These are phyloP conservation scores for Kwoniella europaea DNA, from an alignment of 768 basidiomycete species.

Conservation along the genomic window DNA sequence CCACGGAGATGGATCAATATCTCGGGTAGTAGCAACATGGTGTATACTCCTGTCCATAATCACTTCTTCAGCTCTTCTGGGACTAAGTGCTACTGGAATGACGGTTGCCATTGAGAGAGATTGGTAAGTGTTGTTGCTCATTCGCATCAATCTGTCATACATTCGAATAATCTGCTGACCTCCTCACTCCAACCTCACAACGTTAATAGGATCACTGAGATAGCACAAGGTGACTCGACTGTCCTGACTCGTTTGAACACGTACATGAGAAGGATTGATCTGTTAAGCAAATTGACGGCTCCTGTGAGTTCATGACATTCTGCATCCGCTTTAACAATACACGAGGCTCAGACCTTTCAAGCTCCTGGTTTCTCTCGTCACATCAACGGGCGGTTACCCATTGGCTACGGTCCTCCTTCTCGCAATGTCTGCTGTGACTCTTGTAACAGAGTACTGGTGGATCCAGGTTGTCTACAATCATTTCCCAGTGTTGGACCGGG, in stretches of 20 bases:
- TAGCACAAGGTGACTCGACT: conserved; percentile 32
- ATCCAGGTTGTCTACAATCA: conserved; percentile 48
- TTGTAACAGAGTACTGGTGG: conserved; percentile 50
- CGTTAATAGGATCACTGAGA: conserved; percentile 48
- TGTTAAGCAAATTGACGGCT: conserved; percentile 48
- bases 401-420: conserved; percentile 34
- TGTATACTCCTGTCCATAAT: conserved; percentile 38
- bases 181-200: too few species aligned
- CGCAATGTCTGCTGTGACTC: conserved; percentile 31
- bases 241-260: conserved; percentile 52
- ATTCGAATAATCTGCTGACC: too few species aligned
- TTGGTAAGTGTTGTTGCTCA: conserved; percentile 42
- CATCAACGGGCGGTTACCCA: conserved; percentile 40
- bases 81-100: conserved; percentile 47
- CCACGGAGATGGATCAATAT: conserved; percentile 20
- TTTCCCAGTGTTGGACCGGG: conserved; percentile 43
- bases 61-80: conserved; percentile 33
- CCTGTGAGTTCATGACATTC: conserved; percentile 33
- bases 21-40: conserved; percentile 19
- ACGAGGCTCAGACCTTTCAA: conserved; percentile 11
- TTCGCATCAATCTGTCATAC: not conserved
- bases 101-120: conserved; percentile 54
- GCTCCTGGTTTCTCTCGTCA: conserved; percentile 54
- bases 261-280: conserved; percentile 49
- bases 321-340: not conserved